Evolutionary conservation across 352 stramenopile species (phyloP).

Genomic region (Globisporangium paddicum): DNA sequence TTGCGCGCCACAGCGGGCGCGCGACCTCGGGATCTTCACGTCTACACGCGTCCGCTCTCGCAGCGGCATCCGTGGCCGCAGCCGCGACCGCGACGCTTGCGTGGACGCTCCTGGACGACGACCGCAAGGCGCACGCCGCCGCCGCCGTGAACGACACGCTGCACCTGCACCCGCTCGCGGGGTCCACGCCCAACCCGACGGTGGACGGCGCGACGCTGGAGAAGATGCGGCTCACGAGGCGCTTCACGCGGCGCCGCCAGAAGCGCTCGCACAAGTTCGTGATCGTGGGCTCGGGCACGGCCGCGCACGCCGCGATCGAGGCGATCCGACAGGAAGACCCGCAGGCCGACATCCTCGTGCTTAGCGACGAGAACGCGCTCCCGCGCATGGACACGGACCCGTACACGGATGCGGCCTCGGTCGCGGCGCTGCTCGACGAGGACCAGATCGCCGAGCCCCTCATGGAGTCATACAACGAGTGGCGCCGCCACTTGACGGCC

Average conservation of each 20-base stretch:
- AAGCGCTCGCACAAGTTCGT: conserved; percentile 86
- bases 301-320: conserved; percentile 89
- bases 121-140: background rate
- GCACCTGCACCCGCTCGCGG: conserved; percentile 3
- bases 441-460: conserved; percentile 46
- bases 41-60: background rate
- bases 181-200: background rate
- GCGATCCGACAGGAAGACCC: conserved; percentile 81
- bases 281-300: conserved; percentile 85
- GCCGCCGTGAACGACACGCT: background rate
- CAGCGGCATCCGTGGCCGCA: background rate
- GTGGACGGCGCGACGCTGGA: conserved; percentile 10
- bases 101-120: conserved; percentile 3
- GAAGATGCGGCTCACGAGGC: conserved; percentile 42
- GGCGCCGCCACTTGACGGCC: conserved; percentile 79
- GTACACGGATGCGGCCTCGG: conserved; percentile 11
- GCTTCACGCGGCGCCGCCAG: conserved; percentile 64
- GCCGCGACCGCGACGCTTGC: conserved; percentile 1
- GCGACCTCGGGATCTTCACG: background rate
- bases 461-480: conserved; percentile 89
- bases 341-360: conserved; percentile 82
- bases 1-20: background rate
- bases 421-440: conserved; percentile 8
- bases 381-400: conserved; percentile 52
- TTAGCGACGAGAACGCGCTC: conserved; percentile 76